These are phyloP conservation scores for Vigna radiata DNA, from an alignment of 306 rosid genomes.

Conservation along the genomic window DNA sequence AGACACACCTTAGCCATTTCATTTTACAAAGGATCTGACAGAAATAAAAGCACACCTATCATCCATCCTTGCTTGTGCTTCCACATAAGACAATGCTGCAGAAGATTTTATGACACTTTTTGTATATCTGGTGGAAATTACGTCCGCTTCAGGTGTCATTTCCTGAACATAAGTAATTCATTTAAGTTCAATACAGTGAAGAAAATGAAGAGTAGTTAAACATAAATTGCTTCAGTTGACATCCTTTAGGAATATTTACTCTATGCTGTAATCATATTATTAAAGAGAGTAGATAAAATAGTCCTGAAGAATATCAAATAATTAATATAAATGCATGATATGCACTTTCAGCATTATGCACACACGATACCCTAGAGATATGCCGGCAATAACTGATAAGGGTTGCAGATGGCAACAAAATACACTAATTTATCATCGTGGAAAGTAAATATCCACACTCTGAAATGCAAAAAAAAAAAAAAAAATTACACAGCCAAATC, in stretches of 20 bases:
- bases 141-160: conserved; percentile 95
- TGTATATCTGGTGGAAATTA: conserved; percentile 76
- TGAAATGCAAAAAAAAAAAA: too few species aligned
- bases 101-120: conserved; percentile 89
- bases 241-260: conserved; percentile 16
- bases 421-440: background rate
- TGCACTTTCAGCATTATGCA: background rate
- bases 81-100: conserved; percentile 93
- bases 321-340: background rate
- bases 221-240: conserved; percentile 33
- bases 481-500: too few species aligned
- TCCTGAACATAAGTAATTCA: conserved; percentile 67
- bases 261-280: conserved; percentile 3
- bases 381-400: background rate
- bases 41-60: conserved; percentile 73
- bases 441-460: background rate
- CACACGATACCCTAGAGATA: background rate
- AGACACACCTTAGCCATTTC: conserved; percentile 21
- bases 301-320: conserved; percentile 11
- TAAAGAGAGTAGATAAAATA: conserved; percentile 12
- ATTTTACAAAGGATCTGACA: conserved; percentile 25
- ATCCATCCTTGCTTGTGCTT: conserved; percentile 99
- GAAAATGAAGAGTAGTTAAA: conserved; percentile 10
- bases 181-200: conserved; percentile 10
- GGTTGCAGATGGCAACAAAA: conserved; percentile 23